A percentile compares a stretch with the other conserved stretches of the same genome.
These are phyloP conservation scores for Candida khao-thaluensis DNA, from an alignment of 805 yeast species.

Conservation along the genomic window DNA sequence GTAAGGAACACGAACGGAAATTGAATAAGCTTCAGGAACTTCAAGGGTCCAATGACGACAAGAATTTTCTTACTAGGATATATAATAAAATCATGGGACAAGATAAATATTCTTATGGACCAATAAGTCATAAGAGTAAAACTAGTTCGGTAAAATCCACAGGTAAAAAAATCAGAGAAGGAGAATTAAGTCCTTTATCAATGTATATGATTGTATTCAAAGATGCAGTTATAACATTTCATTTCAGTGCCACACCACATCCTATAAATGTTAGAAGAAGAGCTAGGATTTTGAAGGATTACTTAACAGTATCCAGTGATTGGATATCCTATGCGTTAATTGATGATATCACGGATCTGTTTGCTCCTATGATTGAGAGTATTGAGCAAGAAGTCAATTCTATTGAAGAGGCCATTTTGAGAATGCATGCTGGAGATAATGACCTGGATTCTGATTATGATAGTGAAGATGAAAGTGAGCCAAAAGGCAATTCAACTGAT, in stretches of 20 bases:
- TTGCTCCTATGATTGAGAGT: constrained; percentile 93
- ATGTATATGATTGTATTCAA: constrained; percentile 91
- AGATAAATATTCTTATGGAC: neutral
- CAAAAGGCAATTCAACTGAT: no score
- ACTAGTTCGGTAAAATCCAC: constrained; percentile 22
- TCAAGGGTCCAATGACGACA: constrained; percentile 23
- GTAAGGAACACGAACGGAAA: constrained; percentile 45
- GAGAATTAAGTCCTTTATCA: constrained; percentile 82
- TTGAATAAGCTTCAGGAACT: constrained; percentile 37
- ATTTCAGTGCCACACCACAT: constrained; percentile 92
- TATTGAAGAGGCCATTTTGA: constrained; percentile 89
- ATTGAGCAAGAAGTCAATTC: constrained; percentile 92
- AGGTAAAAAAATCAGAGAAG: constrained; percentile 36
- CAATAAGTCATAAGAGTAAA: constrained; percentile 1
- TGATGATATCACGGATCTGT: constrained; percentile 96
- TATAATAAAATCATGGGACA: constrained; percentile 10
- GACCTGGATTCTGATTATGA: constrained; percentile 42
- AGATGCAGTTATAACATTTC: constrained; percentile 90
- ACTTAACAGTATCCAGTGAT: constrained; percentile 85
- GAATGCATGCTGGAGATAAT: constrained; percentile 73
- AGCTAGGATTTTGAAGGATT: constrained; percentile 83
- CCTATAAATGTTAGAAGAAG: constrained; percentile 94
- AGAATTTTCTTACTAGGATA: constrained; percentile 9
- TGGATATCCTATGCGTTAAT: constrained; percentile 97
- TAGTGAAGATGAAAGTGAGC: constrained; percentile 17